A percentile compares a stretch with the other conserved stretches of the same genome.
phyloP scores from a whole-genome alignment of 2,329 filamentous ascomycete species.

The Phialophora expanda region DNA sequence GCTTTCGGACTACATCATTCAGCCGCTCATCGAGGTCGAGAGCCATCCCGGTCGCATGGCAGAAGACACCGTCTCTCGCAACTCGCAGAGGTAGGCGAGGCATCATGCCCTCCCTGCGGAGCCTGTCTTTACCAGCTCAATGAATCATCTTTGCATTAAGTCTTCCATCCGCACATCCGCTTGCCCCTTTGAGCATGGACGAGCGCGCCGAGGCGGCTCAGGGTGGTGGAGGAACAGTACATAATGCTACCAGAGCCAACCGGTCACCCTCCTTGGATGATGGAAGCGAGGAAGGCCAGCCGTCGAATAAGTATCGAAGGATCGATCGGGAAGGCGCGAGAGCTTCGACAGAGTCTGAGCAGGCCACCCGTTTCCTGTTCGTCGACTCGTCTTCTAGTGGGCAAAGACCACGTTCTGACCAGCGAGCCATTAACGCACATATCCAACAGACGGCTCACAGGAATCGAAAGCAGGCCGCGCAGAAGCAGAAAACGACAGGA shows the following conservation, averaged over 20 bases:
- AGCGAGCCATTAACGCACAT: constrained; percentile 29
- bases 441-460: constrained; percentile 27
- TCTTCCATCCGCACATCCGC: constrained; percentile 2
- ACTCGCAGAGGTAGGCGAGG: constrained; percentile 14
- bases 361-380: constrained; percentile 26
- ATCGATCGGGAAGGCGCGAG: constrained; percentile 22
- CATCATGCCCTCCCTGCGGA: constrained; percentile 13
- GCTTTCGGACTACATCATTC: constrained; percentile 13
- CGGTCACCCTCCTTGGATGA: constrained; percentile 14
- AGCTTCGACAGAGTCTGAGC: constrained; percentile 13
- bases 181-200: constrained; percentile 30
- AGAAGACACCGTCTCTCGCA: constrained; percentile 1
- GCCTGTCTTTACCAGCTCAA: constrained; percentile 13
- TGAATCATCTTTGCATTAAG: constrained; percentile 23
- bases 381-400: constrained; percentile 27
- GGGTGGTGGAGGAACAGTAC: constrained; percentile 2
- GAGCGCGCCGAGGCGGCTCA: constrained; percentile 13
- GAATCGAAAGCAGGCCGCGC: constrained; percentile 22
- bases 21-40: constrained; percentile 10
- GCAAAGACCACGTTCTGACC: constrained; percentile 27
- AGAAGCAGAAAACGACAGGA: constrained; percentile 16
- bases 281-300: constrained; percentile 9
- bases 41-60: not conserved
- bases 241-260: constrained; percentile 12
- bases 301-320: constrained; percentile 25